These are phyloP conservation scores for Delonix regia DNA, from an alignment of 306 rosid genomes.

Conservation along the genomic window DNA sequence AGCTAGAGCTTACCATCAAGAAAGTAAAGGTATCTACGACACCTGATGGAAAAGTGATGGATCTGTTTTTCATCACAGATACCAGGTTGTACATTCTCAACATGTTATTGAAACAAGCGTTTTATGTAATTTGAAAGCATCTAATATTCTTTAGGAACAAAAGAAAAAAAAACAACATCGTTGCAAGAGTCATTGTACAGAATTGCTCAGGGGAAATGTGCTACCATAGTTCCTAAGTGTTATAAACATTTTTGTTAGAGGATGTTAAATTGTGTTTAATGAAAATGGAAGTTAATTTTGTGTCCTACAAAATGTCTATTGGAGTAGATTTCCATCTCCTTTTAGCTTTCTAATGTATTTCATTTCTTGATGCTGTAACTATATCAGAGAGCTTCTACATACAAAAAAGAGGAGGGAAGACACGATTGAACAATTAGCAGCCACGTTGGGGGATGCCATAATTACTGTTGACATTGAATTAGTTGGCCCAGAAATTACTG, in stretches of 20 bases:
- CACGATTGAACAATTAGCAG: slow-evolving; percentile 50
- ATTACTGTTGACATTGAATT: slow-evolving; percentile 71
- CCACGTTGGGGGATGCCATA: slow-evolving; percentile 55
- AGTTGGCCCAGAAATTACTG: slow-evolving; percentile 66
- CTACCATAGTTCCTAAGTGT: not conserved
- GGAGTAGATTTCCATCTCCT: slow-evolving; percentile 22
- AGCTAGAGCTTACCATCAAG: slow-evolving; percentile 77
- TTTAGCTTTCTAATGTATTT: slow-evolving; percentile 29
- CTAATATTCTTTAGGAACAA: not conserved
- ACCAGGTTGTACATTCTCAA: slow-evolving; percentile 60
- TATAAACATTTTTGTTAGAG: not conserved
- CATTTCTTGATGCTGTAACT: slow-evolving; percentile 34
- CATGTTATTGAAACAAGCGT: not conserved
- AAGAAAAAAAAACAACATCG: no score
- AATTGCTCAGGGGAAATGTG: not conserved
- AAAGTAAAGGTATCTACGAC: slow-evolving; percentile 96
- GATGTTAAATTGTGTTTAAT: slow-evolving; percentile 23
- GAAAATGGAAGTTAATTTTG: not conserved
- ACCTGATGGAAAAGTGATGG: slow-evolving; percentile 94
- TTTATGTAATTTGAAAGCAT: not conserved
- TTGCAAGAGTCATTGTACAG: no score
- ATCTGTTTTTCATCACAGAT: slow-evolving; percentile 90
- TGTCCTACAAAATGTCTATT: slow-evolving; percentile 8
- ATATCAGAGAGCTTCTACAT: slow-evolving; percentile 78
- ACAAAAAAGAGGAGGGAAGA: slow-evolving; percentile 76